Evolutionary conservation across 2,329 filamentous ascomycete genomes (phyloP).

Genomic region (Sarocladium oryzae): DNA sequence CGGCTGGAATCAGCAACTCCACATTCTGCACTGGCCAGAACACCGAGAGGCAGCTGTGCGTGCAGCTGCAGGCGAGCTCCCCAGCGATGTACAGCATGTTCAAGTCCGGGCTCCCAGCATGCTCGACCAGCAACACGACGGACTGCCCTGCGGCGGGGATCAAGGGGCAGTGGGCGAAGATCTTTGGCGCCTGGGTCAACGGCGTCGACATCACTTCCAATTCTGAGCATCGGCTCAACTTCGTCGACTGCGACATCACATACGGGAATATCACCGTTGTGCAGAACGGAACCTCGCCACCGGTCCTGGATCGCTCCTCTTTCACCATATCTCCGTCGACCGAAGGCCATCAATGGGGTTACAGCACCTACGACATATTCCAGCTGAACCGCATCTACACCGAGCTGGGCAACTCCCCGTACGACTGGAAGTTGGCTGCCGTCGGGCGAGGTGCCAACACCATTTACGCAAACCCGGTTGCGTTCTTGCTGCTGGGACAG

Average conservation of each 20-base stretch:
- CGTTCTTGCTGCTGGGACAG: slow-evolving; percentile 9
- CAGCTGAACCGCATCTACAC: slow-evolving; percentile 10
- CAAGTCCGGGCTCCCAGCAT: slow-evolving; percentile 7
- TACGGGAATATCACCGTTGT: slow-evolving; percentile 13
- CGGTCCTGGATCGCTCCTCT: slow-evolving; percentile 5
- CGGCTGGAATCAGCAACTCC: neutral
- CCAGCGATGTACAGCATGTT: slow-evolving; percentile 12
- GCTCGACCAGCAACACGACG: neutral
- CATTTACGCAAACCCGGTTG: slow-evolving; percentile 8
- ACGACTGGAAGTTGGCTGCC: neutral
- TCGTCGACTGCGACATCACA: slow-evolving; percentile 10
- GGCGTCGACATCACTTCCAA: neutral
- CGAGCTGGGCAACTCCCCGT: slow-evolving; percentile 10
- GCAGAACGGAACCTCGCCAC: slow-evolving; percentile 11
- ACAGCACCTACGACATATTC: neutral
- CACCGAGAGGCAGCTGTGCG: slow-evolving; percentile 8
- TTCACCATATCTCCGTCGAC: neutral
- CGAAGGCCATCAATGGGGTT: neutral
- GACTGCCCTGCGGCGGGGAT: neutral
- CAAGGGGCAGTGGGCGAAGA: slow-evolving; percentile 9
- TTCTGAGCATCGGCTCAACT: slow-evolving; percentile 10
- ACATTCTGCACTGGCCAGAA: neutral
- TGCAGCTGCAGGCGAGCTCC: neutral
- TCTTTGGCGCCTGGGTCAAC: slow-evolving; percentile 13
- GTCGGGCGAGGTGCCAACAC: slow-evolving; percentile 9